Conservation (phyloP, 2,329 filamentous ascomycete species). For the Aspergillus fijiensis region DNA sequence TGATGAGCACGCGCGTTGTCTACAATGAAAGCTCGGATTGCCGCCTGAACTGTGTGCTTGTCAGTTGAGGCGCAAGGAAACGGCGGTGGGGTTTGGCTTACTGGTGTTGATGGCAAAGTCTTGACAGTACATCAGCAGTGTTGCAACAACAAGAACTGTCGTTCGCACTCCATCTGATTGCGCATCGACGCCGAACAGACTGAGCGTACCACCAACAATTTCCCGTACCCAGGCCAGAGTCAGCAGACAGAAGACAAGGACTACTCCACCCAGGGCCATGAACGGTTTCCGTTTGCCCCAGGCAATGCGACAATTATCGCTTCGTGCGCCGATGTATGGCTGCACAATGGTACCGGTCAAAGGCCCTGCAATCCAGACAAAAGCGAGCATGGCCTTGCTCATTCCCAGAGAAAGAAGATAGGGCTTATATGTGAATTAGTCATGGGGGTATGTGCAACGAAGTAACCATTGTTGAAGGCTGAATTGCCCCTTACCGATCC, state of each 20-base stretch:
- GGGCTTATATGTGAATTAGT: slow-evolving; percentile 45
- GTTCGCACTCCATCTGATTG: slow-evolving; percentile 61
- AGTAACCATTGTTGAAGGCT: not conserved
- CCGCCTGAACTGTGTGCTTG: slow-evolving; percentile 69
- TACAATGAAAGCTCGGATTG: slow-evolving; percentile 85
- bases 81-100: slow-evolving; percentile 34
- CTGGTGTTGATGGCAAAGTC: slow-evolving; percentile 93
- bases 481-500: slow-evolving; percentile 62
- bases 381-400: slow-evolving; percentile 77
- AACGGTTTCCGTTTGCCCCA: slow-evolving; percentile 81
- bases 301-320: slow-evolving; percentile 70
- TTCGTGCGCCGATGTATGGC: slow-evolving; percentile 76
- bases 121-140: slow-evolving; percentile 81
- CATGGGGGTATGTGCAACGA: not conserved
- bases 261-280: slow-evolving; percentile 67
- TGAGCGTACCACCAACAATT: slow-evolving; percentile 65
- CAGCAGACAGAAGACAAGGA: slow-evolving; percentile 66
- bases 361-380: slow-evolving; percentile 83
- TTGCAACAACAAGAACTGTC: slow-evolving; percentile 72
- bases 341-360: slow-evolving; percentile 75
- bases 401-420: slow-evolving; percentile 75
- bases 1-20: slow-evolving; percentile 90
- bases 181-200: slow-evolving; percentile 66
- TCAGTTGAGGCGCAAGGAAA: not conserved
- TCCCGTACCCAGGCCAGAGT: slow-evolving; percentile 72